Evolutionary conservation across 305 asterid genomes (phyloP).

Genomic region (Fraxinus dipetala): DNA sequence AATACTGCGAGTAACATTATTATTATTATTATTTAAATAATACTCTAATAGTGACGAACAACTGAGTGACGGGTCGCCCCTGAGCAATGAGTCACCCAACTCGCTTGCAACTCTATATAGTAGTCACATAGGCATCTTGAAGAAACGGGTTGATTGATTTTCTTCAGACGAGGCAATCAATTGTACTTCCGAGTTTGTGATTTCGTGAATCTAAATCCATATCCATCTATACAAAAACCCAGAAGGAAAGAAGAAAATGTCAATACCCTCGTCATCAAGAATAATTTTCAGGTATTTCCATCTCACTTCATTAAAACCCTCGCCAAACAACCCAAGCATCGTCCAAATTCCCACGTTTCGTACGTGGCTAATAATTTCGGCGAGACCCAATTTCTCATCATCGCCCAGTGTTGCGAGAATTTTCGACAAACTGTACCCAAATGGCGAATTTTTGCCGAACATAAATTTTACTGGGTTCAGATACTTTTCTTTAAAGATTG

Average conservation of each 20-base stretch:
- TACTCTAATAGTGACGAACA: background rate
- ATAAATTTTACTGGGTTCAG: constrained; percentile 47
- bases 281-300: constrained; percentile 37
- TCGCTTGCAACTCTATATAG: background rate
- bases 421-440: constrained; percentile 32
- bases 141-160: constrained; percentile 1
- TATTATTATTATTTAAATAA: too few relatives aligned
- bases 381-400: constrained; percentile 43
- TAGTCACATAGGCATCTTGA: background rate
- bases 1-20: too few relatives aligned
- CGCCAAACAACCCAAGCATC: constrained; percentile 28
- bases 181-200: constrained; percentile 25
- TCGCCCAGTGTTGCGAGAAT: constrained; percentile 28
- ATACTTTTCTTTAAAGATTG: constrained; percentile 46
- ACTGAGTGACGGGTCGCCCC: background rate
- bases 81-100: background rate
- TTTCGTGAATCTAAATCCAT: constrained; percentile 24
- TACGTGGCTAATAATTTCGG: constrained; percentile 41
- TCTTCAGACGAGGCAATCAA: background rate
- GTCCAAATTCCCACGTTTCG: constrained; percentile 31
- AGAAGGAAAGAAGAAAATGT: constrained; percentile 33
- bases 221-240: background rate
- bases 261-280: constrained; percentile 54
- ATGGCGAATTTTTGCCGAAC: constrained; percentile 21
- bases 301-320: constrained; percentile 50